A percentile compares a stretch with the other conserved stretches of the same genome.
Conservation (phyloP, 768 basidiomycete genomes). For the Rhodotorula sphaerocarpa region DNA sequence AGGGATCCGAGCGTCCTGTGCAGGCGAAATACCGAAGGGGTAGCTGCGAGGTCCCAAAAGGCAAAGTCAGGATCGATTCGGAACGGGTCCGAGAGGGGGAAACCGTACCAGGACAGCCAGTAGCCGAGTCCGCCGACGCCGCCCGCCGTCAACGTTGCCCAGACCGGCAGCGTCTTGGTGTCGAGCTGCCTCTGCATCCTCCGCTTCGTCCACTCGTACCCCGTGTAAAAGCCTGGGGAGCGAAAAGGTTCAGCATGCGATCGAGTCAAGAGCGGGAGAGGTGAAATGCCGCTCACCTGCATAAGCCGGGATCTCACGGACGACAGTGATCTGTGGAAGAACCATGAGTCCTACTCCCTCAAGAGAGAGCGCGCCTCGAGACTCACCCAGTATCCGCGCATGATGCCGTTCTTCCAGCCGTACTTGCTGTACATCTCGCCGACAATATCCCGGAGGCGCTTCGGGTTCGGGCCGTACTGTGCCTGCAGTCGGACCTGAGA, state of each 20-base stretch:
- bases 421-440: conserved; percentile 77
- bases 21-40: conserved; percentile 27
- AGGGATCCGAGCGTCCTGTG: too few relatives aligned
- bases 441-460: conserved; percentile 67
- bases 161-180: conserved; percentile 59
- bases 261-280: too few relatives aligned
- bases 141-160: conserved; percentile 72
- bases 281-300: too few relatives aligned
- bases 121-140: conserved; percentile 60
- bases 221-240: conserved; percentile 45
- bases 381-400: conserved; percentile 92
- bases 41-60: conserved; percentile 13
- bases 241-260: too few relatives aligned
- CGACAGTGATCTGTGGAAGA: conserved; percentile 64
- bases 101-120: conserved; percentile 86
- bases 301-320: conserved; percentile 91
- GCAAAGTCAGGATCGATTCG: conserved; percentile 57
- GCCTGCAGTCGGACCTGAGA: conserved; percentile 24
- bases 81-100: conserved; percentile 41
- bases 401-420: conserved; percentile 78
- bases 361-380: not conserved
- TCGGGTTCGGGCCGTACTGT: conserved; percentile 68
- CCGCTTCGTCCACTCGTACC: conserved; percentile 83
- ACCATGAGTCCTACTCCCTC: too few relatives aligned
- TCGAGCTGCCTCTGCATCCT: conserved; percentile 51